phyloP scores from a whole-genome alignment of 495 filamentous ascomycete species.

The Hypoxylon lienhwacheense region DNA sequence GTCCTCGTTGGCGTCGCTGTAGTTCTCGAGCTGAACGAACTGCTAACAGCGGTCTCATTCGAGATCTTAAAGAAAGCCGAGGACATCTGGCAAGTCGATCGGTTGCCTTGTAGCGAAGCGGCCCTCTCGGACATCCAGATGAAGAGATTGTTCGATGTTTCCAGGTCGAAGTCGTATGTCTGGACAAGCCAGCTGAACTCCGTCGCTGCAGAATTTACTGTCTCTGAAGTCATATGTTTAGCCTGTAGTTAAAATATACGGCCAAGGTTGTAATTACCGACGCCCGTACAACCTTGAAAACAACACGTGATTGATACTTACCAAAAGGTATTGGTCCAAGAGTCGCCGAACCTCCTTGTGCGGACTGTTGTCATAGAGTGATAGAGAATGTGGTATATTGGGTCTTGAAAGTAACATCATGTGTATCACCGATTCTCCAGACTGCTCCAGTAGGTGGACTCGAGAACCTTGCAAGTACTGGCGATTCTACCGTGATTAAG shows the following conservation, averaged over 20 bases:
- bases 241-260: background rate
- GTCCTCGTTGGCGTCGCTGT: background rate
- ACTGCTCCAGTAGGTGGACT: conserved; percentile 1
- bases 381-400: conserved; percentile 18
- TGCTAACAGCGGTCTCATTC: background rate
- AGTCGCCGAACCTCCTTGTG: conserved; percentile 2
- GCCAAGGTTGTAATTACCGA: no score
- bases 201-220: conserved; percentile 2
- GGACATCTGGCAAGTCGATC: background rate
- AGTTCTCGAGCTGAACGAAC: no score
- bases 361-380: conserved; percentile 25
- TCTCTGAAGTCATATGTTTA: conserved; percentile 7
- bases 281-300: no score
- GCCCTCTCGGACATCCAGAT: conserved; percentile 18
- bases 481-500: background rate
- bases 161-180: conserved; percentile 12
- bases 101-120: conserved; percentile 6
- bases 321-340: conserved; percentile 12
- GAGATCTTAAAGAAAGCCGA: conserved; percentile 13
- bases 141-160: conserved; percentile 8
- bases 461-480: conserved; percentile 3
- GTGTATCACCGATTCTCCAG: conserved; percentile 18
- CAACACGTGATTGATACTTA: conserved; percentile 2
- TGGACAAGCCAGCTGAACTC: conserved; percentile 21
- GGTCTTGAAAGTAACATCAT: conserved; percentile 23